Conservation (phyloP, 148 eudicot species). For the Camellia sinensis region DNA sequence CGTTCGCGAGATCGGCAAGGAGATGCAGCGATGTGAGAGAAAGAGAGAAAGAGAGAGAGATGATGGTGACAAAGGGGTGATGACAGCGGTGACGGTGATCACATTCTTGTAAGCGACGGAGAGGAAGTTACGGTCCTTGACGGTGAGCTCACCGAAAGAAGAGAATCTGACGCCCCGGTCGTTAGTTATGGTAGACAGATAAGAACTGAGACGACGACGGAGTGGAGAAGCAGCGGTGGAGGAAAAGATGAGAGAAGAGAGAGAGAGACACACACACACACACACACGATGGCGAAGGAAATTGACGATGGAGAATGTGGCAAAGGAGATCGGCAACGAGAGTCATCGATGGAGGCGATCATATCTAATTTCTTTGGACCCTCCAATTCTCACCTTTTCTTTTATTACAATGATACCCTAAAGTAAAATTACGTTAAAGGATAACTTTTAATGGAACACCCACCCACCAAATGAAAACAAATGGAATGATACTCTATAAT, state of each 20-base stretch:
- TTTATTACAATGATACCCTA: neutral
- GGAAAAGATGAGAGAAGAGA: neutral
- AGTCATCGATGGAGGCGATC: neutral
- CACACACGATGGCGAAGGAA: neutral
- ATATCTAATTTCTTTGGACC: neutral
- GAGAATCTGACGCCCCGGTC: too few species aligned
- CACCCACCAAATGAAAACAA: too few species aligned
- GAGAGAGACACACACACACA: too few species aligned
- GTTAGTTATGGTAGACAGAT: neutral
- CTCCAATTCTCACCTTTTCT: neutral
- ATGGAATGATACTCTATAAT: too few species aligned
- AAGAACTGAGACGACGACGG: neutral
- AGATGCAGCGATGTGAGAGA: neutral
- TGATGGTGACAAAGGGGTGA: neutral
- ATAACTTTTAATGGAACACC: too few species aligned
- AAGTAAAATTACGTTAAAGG: too few species aligned
- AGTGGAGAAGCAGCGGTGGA: neutral
- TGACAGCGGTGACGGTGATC: neutral
- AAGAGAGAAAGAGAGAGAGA: neutral
- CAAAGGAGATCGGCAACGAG: neutral
- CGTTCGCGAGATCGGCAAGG: neutral
- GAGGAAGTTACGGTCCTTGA: neutral
- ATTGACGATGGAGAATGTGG: neutral
- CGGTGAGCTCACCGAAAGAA: neutral
- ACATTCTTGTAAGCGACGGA: neutral